Conservation (phyloP, 208 protist species). For the Eutreptiella sp. region DNA sequence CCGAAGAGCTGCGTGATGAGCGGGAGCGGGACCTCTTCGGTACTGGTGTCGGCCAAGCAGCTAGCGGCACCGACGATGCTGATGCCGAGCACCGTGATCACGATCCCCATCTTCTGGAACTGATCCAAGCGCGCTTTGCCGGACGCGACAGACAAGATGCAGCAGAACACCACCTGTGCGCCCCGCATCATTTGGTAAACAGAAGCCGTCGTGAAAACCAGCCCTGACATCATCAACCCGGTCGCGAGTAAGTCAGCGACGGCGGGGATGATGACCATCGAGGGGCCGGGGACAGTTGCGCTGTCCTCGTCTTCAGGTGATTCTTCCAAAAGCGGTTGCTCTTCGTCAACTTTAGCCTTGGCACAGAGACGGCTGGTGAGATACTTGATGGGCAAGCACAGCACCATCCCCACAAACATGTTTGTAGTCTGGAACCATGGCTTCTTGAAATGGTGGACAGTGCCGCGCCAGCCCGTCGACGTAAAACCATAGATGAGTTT, state of each 20-base stretch:
- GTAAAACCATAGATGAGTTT: too few species aligned
- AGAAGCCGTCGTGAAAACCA: slow-evolving; percentile 74
- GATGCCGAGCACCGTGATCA: slow-evolving; percentile 48
- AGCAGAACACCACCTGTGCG: slow-evolving; percentile 72
- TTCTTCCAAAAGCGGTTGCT: too few species aligned
- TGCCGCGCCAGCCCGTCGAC: too few species aligned
- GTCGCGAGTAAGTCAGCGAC: slow-evolving; percentile 69
- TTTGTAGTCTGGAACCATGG: too few species aligned
- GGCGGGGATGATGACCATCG: slow-evolving; percentile 50
- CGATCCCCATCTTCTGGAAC: slow-evolving; percentile 59
- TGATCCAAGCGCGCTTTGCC: slow-evolving; percentile 54
- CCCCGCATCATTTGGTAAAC: slow-evolving; percentile 85
- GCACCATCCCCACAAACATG: too few species aligned
- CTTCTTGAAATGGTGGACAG: too few species aligned
- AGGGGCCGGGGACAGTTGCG: slow-evolving; percentile 45
- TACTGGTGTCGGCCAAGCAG: slow-evolving; percentile 32
- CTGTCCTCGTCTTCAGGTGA: slow-evolving; percentile 52
- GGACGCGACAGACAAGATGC: slow-evolving; percentile 68
- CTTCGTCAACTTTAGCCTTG: too few species aligned
- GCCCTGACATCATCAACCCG: slow-evolving; percentile 69
- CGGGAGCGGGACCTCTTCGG: slow-evolving; percentile 27
- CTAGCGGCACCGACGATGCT: slow-evolving; percentile 59
- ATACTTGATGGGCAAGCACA: too few species aligned
- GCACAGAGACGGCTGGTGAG: too few species aligned
- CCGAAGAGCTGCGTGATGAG: too few species aligned